These are phyloP conservation scores for Penicillium hesseltinei DNA, from an alignment of 2,329 filamentous ascomycete genomes.

Conservation along the genomic window DNA sequence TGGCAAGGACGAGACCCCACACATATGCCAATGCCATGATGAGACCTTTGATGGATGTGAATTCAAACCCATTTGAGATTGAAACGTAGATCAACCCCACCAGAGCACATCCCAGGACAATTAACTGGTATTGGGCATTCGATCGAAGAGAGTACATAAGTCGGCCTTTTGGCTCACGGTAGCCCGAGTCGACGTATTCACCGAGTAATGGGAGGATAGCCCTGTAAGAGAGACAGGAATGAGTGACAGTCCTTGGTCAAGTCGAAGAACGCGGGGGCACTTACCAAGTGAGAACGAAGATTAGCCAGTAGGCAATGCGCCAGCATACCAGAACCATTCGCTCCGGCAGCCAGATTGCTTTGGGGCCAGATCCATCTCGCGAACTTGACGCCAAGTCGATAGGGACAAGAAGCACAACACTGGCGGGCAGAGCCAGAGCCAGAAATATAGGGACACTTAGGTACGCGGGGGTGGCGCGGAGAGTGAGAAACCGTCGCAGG, in stretches of 20 bases:
- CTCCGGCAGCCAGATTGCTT: slow-evolving; percentile 84
- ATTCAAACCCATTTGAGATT: slow-evolving; percentile 70
- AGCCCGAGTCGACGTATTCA: slow-evolving; percentile 92
- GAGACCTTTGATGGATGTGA: slow-evolving; percentile 72
- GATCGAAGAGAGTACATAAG: slow-evolving; percentile 79
- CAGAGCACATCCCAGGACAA: slow-evolving; percentile 68
- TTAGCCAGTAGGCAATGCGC: slow-evolving; percentile 96
- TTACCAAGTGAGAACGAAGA: slow-evolving; percentile 90
- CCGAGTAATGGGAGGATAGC: slow-evolving; percentile 87
- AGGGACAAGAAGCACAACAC: slow-evolving; percentile 86
- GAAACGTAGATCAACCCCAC: slow-evolving; percentile 81
- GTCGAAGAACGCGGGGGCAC: slow-evolving; percentile 19
- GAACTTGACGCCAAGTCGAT: slow-evolving; percentile 92
- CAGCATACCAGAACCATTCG: slow-evolving; percentile 79
- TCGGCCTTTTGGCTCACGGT: slow-evolving; percentile 78
- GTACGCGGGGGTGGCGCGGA: slow-evolving; percentile 87
- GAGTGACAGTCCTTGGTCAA: slow-evolving; percentile 6
- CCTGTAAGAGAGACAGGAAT: slow-evolving; percentile 49
- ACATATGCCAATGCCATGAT: slow-evolving; percentile 94
- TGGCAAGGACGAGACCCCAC: slow-evolving; percentile 86
- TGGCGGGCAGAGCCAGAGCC: slow-evolving; percentile 87
- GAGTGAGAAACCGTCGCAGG: slow-evolving; percentile 82
- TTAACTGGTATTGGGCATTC: slow-evolving; percentile 85
- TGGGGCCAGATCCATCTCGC: slow-evolving; percentile 66
- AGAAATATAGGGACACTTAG: slow-evolving; percentile 92